phyloP scores from a whole-genome alignment of 371 early-diverging fungal species.

The Dinochytrium kinnereticum region DNA sequence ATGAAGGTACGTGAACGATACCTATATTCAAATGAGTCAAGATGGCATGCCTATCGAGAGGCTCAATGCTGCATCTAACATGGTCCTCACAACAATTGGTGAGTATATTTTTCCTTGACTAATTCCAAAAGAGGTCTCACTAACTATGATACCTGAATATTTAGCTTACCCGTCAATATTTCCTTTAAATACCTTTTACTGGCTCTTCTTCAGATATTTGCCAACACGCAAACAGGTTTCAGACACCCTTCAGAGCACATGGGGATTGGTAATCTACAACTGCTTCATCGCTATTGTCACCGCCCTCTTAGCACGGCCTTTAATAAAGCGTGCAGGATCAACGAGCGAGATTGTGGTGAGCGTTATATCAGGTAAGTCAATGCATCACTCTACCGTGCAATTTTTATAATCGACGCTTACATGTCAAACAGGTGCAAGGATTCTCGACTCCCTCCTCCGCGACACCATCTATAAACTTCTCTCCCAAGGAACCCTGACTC shows the following conservation, averaged over 20 bases:
- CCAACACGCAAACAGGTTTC: not conserved
- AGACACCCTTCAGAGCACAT: not conserved
- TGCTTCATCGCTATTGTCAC: constrained; percentile 1
- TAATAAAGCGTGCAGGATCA: not conserved
- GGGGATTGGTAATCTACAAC: not conserved
- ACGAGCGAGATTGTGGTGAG: not conserved
- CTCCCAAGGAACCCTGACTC: not conserved
- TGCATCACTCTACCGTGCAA: not conserved
- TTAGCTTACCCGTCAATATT: constrained; percentile 9
- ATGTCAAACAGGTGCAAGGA: not conserved
- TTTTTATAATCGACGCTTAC: no score
- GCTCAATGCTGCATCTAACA: not conserved
- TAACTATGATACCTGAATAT: not conserved
- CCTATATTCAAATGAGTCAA: not conserved
- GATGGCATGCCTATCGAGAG: not conserved
- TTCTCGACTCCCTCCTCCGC: constrained; percentile 8
- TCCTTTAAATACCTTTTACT: not conserved
- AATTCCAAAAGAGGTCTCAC: not conserved
- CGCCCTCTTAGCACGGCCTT: not conserved
- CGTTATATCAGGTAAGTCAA: not conserved
- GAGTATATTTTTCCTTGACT: not conserved
- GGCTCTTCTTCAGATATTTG: not conserved
- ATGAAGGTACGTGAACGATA: not conserved
- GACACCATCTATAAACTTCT: constrained; percentile 11
- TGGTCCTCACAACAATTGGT: not conserved